These are phyloP conservation scores for Fistulinella prunicolor DNA, from an alignment of 768 basidiomycete species.

Conservation along the genomic window DNA sequence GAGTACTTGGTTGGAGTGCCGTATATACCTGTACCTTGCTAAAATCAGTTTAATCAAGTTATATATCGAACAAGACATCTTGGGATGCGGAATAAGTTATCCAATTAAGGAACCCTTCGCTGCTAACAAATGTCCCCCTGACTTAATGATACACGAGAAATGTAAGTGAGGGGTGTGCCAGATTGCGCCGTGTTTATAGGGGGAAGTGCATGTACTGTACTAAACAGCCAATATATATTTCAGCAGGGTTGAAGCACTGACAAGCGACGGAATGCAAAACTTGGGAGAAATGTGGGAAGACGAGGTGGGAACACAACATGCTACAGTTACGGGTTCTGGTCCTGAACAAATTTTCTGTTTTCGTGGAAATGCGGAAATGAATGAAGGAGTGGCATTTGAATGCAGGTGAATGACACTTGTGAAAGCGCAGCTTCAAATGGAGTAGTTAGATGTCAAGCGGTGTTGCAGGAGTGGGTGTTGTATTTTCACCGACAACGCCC, in stretches of 20 bases:
- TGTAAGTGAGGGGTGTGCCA: conserved; percentile 1
- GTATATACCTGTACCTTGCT: too few species aligned
- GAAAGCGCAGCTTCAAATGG: background rate
- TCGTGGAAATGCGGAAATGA: conserved; percentile 10
- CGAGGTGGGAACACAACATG: conserved; percentile 22
- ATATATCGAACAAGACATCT: too few species aligned
- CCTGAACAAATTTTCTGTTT: conserved; percentile 11
- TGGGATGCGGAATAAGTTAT: conserved; percentile 18
- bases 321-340: conserved; percentile 19
- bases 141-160: conserved; percentile 14
- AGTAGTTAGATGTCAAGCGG: conserved; percentile 9
- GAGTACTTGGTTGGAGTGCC: background rate
- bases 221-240: conserved; percentile 25
- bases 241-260: conserved; percentile 14
- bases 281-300: conserved; percentile 5
- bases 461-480: conserved; percentile 7
- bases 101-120: conserved; percentile 18
- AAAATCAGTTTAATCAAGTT: too few species aligned
- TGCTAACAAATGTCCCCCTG: conserved; percentile 1
- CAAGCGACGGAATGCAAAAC: conserved; percentile 10
- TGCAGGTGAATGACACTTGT: conserved; percentile 3
- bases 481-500: conserved; percentile 26
- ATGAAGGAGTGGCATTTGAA: conserved; percentile 17
- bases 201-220: conserved; percentile 11
- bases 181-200: conserved; percentile 14